These are phyloP conservation scores for Microstroma glucosiphilum DNA, from an alignment of 1,284 basidiomycete genomes.

Conservation along the genomic window DNA sequence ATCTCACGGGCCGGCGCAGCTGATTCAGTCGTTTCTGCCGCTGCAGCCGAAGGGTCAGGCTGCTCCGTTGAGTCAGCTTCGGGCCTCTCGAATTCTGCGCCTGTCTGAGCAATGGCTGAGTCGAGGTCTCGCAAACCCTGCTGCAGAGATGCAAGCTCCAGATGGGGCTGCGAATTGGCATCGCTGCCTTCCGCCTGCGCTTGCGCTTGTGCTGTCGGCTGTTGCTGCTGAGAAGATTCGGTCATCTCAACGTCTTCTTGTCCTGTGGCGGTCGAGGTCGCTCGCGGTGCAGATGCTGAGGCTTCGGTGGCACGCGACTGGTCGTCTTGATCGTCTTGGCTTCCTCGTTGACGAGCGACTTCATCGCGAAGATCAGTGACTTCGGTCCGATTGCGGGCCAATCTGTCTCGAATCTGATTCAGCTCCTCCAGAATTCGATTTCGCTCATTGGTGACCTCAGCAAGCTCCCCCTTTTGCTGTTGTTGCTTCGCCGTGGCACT, in stretches of 20 bases:
- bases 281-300: background rate
- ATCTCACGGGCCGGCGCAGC: constrained; percentile 13
- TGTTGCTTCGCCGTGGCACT: constrained; percentile 11
- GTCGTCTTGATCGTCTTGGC: constrained; percentile 25
- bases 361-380: constrained; percentile 1
- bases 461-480: constrained; percentile 23
- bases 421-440: constrained; percentile 25
- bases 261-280: background rate
- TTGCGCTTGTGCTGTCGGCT: constrained; percentile 8
- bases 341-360: constrained; percentile 14
- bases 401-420: constrained; percentile 30
- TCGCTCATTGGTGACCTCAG: constrained; percentile 16
- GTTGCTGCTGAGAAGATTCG: constrained; percentile 8
- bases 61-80: background rate
- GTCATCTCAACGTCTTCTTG: constrained; percentile 41
- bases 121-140: constrained; percentile 18
- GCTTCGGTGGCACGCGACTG: constrained; percentile 3
- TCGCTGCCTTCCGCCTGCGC: background rate
- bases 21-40: background rate
- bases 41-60: background rate
- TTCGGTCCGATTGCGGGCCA: constrained; percentile 42
- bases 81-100: background rate
- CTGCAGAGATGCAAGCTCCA: constrained; percentile 20
- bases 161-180: constrained; percentile 6
- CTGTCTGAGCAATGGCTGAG: background rate